Evolutionary conservation across 495 filamentous ascomycete genomes (phyloP), one percentile per base, ranked within the genome.

Genomic region (Penicillium crystallinum): DNA sequence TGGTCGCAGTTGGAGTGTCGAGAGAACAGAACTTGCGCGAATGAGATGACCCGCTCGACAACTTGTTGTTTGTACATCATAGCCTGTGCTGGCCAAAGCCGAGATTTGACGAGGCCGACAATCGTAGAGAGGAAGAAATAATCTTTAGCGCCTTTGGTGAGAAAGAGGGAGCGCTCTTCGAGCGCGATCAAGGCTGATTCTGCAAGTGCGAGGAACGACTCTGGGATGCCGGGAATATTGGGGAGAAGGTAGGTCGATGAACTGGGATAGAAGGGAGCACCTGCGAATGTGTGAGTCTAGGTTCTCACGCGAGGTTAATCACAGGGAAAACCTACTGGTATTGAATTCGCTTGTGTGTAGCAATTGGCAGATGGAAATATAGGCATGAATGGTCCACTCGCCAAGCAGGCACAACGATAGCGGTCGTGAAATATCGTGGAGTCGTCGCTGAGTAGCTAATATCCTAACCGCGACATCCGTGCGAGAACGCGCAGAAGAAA

Each of bases 101-200:
- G 68, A 21, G 67, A 49, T 36, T 74, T 76, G 34, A 72, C 73
- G 2, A 74, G 42, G 7, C 70, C 67, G 10, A 70, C 46, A 22
- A 76, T 68, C 2, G 72, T 73, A 0, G 70, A 74, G 38, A 74
- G 60, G 53, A 74, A 74, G 43, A 73, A 74, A 46, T 73, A 76
- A 41, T 76, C 71, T 41, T 74, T 76, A 3, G 71, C 70, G 0
- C 73, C 71, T 41, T 76, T 76, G 46, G 72, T 61, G 6, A 76
- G 59, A 7, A 69, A 53, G 12, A 70, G 52, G 33, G 67, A 65
- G 1, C 66, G 66, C 7, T 49, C 51, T 54, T 76, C 71, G 1
- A 76, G 58, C 14, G 61, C 65, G 25, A 64, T 40, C n/a, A 76
- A 55, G 15, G 57, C 59, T 17, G 59, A 57, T 41, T 76, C 73